Conservation (phyloP, 495 filamentous ascomycete species). For the Penicillium dipodomyicola region DNA sequence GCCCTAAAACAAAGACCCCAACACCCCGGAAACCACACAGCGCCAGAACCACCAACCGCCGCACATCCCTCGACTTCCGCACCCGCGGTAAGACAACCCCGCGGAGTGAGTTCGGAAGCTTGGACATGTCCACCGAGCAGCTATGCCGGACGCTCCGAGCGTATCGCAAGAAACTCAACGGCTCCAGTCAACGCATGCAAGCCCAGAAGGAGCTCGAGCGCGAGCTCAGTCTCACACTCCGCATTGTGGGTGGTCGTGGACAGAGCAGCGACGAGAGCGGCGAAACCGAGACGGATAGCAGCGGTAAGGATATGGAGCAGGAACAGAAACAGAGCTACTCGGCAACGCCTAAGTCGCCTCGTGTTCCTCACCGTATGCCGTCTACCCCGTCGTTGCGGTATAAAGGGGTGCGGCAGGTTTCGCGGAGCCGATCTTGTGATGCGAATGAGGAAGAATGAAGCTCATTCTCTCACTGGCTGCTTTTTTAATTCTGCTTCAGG, state of each 20-base stretch:
- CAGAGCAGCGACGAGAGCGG: slow-evolving; percentile 28
- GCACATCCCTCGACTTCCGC: slow-evolving; percentile 59
- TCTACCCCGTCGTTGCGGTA: slow-evolving; percentile 39
- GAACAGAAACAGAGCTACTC: slow-evolving; percentile 28
- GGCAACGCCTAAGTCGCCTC: slow-evolving; percentile 23
- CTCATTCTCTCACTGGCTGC: neutral
- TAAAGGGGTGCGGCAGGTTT: slow-evolving; percentile 25
- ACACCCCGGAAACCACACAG: slow-evolving; percentile 22
- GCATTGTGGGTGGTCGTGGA: slow-evolving; percentile 59
- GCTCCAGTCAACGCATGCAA: slow-evolving; percentile 61
- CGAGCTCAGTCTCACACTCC: slow-evolving; percentile 72
- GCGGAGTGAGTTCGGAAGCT: slow-evolving; percentile 57
- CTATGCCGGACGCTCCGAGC: slow-evolving; percentile 73
- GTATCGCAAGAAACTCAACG: slow-evolving; percentile 78
- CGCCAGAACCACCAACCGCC: slow-evolving; percentile 28
- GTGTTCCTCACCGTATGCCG: slow-evolving; percentile 33
- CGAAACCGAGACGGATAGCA: slow-evolving; percentile 47
- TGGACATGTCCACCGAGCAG: slow-evolving; percentile 76
- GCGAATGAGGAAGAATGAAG: slow-evolving; percentile 27
- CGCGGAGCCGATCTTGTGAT: slow-evolving; percentile 35
- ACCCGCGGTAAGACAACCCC: slow-evolving; percentile 53
- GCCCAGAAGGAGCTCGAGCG: slow-evolving; percentile 71
- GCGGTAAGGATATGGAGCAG: slow-evolving; percentile 44
- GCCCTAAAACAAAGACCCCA: slow-evolving; percentile 29
- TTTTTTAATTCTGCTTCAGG: neutral